Percentiles rank a stretch among this genome's conserved stretches.
Evolutionary conservation across 2,329 filamentous ascomycete genomes (phyloP).

Genomic region (Pseudogymnoascus sp.): DNA sequence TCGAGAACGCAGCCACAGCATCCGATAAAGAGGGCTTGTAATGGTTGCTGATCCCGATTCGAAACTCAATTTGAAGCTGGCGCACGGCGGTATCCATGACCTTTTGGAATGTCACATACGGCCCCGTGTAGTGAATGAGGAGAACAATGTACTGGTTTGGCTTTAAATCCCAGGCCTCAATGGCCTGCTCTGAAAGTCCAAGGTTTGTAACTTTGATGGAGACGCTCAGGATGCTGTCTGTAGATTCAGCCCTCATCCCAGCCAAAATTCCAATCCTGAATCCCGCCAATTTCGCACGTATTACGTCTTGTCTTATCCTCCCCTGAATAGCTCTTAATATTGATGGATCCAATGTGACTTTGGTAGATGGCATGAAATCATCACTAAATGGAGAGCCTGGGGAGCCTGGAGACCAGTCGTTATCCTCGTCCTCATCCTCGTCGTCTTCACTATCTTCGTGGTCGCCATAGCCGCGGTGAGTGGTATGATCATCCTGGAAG

Average conservation of each 20-base stretch:
- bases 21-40: slow-evolving; percentile 59
- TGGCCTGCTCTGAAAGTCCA: slow-evolving; percentile 62
- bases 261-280: slow-evolving; percentile 60
- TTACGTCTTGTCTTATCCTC: slow-evolving; percentile 32
- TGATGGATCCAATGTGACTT: slow-evolving; percentile 32
- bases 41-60: slow-evolving; percentile 58
- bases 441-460: slow-evolving; percentile 14
- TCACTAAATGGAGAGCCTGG: background rate
- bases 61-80: slow-evolving; percentile 44
- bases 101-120: slow-evolving; percentile 52
- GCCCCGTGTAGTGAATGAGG: slow-evolving; percentile 54
- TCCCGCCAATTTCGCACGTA: slow-evolving; percentile 51
- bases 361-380: slow-evolving; percentile 16
- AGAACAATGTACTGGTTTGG: slow-evolving; percentile 62
- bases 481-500: background rate
- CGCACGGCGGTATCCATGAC: slow-evolving; percentile 36
- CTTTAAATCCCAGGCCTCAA: slow-evolving; percentile 67
- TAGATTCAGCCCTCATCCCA: slow-evolving; percentile 34
- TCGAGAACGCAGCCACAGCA: slow-evolving; percentile 31
- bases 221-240: slow-evolving; percentile 48
- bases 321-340: slow-evolving; percentile 19
- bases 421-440: slow-evolving; percentile 19
- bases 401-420: slow-evolving; percentile 13
- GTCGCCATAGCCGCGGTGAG: background rate
- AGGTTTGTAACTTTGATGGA: slow-evolving; percentile 63